Percentiles rank a stretch among this genome's conserved stretches.
Evolutionary conservation across 2,329 filamentous ascomycete species (phyloP).

Genomic region (Fusarium sublunatum): DNA sequence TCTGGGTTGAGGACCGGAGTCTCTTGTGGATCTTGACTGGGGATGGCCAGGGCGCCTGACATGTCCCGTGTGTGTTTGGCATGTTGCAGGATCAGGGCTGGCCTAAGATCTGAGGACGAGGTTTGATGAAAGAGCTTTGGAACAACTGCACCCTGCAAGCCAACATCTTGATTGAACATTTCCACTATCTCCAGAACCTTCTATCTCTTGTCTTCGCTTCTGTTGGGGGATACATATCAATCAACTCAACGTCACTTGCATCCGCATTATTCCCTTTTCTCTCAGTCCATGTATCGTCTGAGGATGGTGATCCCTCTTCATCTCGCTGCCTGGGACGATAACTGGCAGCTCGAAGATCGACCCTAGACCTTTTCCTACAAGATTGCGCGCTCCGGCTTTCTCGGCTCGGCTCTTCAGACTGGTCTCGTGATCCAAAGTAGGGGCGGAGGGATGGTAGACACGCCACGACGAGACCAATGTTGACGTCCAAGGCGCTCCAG

Average conservation of each 20-base stretch:
- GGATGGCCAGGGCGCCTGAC: conserved; percentile 5
- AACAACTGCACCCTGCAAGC: too few species aligned
- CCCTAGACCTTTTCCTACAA: neutral
- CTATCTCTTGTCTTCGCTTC: neutral
- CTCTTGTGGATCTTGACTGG: neutral
- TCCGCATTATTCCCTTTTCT: neutral
- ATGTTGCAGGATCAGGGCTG: conserved; percentile 1
- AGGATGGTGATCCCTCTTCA: neutral
- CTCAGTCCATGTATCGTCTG: conserved; percentile 2
- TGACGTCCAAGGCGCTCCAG: conserved; percentile 32
- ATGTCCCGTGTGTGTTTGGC: neutral
- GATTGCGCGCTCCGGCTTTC: neutral
- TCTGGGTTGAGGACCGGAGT: neutral
- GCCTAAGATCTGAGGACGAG: conserved; percentile 1
- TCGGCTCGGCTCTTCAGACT: neutral
- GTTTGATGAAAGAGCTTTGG: neutral
- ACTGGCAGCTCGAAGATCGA: neutral
- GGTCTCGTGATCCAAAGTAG: conserved; percentile 24
- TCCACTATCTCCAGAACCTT: neutral
- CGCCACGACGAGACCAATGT: conserved; percentile 33
- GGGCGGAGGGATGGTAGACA: conserved; percentile 35
- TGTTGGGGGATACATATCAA: neutral
- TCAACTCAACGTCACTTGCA: neutral
- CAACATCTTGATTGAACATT: too few species aligned
- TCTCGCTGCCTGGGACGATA: neutral